phyloP scores from a whole-genome alignment of 345 rosid species.

The Streptanthus diversifolius region DNA sequence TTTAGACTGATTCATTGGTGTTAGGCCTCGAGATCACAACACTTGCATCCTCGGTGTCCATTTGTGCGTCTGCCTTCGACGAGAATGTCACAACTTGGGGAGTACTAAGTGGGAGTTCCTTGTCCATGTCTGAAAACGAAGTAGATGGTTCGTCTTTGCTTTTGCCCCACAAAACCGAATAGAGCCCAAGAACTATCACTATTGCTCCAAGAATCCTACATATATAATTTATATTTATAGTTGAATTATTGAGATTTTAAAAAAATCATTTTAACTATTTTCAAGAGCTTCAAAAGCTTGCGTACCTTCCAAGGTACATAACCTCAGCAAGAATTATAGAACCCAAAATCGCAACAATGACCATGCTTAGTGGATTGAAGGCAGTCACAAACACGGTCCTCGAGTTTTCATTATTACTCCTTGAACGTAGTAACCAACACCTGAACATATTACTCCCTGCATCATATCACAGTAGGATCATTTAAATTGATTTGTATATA shows the following conservation, averaged over 20 bases:
- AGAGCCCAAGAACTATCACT: slow-evolving; percentile 63
- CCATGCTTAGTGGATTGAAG: slow-evolving; percentile 60
- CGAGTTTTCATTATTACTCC: slow-evolving; percentile 49
- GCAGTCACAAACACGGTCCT: slow-evolving; percentile 73
- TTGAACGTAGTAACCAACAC: slow-evolving; percentile 49
- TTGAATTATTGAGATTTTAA: background rate
- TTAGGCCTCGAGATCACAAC: slow-evolving; percentile 15
- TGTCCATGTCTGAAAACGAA: slow-evolving; percentile 28
- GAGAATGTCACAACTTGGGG: slow-evolving; percentile 25
- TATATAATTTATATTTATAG: background rate
- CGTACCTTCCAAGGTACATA: slow-evolving; percentile 50
- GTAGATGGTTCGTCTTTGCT: slow-evolving; percentile 47
- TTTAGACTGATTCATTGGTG: slow-evolving; percentile 13
- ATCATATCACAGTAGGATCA: background rate
- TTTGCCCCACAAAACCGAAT: slow-evolving; percentile 76
- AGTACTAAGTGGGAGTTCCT: slow-evolving; percentile 25
- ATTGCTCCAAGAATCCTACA: slow-evolving; percentile 60
- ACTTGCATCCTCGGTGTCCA: slow-evolving; percentile 8
- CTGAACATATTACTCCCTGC: slow-evolving; percentile 65
- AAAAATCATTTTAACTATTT: background rate
- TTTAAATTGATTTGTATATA: background rate
- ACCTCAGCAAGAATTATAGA: slow-evolving; percentile 51
- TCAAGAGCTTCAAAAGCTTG: slow-evolving; percentile 1
- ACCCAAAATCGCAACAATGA: slow-evolving; percentile 56
- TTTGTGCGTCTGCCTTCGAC: slow-evolving; percentile 4